Evolutionary conservation across 2,329 filamentous ascomycete species (phyloP).

Genomic region (Leptodontidium sp.): DNA sequence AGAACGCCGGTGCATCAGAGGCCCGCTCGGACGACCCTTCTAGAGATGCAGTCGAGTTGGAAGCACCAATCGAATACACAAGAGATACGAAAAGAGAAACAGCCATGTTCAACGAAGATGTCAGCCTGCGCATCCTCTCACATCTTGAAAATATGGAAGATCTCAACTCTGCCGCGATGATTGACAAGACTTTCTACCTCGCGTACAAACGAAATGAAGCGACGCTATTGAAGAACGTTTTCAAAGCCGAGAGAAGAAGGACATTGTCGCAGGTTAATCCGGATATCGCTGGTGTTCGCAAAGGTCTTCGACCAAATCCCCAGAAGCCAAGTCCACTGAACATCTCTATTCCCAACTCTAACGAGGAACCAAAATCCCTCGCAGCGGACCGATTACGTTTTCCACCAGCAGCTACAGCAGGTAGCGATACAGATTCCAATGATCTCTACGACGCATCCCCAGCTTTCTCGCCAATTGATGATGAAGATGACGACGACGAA

Average conservation of each 20-base stretch:
- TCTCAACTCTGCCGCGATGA: constrained; percentile 53
- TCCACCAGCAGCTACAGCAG: not conserved
- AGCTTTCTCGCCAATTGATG: constrained; percentile 19
- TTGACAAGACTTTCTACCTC: constrained; percentile 54
- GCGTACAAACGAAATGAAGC: constrained; percentile 57
- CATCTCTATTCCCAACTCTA: constrained; percentile 18
- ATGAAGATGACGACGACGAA: not conserved
- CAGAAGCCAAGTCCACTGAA: constrained; percentile 13
- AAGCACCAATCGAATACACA: constrained; percentile 25
- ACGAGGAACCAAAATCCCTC: constrained; percentile 34
- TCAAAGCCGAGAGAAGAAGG: constrained; percentile 37
- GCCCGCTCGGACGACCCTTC: constrained; percentile 27
- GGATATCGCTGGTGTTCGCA: constrained; percentile 21
- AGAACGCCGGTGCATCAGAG: constrained; percentile 42
- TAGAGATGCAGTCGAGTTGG: constrained; percentile 32
- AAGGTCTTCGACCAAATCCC: not conserved
- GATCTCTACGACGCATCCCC: constrained; percentile 37
- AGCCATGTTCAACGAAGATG: constrained; percentile 37
- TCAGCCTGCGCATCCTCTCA: constrained; percentile 53
- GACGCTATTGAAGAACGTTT: constrained; percentile 45
- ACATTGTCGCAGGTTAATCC: constrained; percentile 22
- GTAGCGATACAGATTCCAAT: not conserved
- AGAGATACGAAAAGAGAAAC: constrained; percentile 22
- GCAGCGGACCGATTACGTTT: constrained; percentile 20
- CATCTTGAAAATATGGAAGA: constrained; percentile 53